Base-by-base conservation (phyloP, 306 rosid genomes). In the Morella rubra region DNA sequence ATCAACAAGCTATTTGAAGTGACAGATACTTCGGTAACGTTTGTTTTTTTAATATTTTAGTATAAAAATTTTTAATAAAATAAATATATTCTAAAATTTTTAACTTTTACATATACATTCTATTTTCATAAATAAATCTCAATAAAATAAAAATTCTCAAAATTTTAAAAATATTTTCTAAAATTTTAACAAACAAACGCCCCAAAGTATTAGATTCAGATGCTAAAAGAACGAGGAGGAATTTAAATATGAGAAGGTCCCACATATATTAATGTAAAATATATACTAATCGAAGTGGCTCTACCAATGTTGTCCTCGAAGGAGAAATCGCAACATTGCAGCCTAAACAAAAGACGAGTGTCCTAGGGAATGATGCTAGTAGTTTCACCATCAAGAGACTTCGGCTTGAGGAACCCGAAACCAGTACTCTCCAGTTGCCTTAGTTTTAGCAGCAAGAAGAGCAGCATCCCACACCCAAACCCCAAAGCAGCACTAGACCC, bases 401-500 rank as follows among this genome's bases (percentile, higher is more conserved):
- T 64, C 3, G 79, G 74, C 0, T 4, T 20, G 22, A 37, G 61
- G 67, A 51, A 53, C 12, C 89, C 84, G 37, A 73, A 70, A 15
- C 50, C 69, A 54, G 71, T 41, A 66, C 77, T 87, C 12, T 90
- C 86, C 65, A 88, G 13, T 60, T 92, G 93, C 74, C 96, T 87
- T 68, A 88, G 71, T 62, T 90, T 92, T 44, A 92, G 53, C 18
- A 92, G 19, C 71, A 87, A 44, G 51, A 76, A 90, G 22, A 92
- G 83, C 10, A 87, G 67, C 85, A 90, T 91, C 40, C 97, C 97
- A 84, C 85, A 84, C 16, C 93, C 86, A 44, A 91, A 91, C 0
- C 97, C 97, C 22, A 91, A 13, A 0, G 95, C 97, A 81, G 97
- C 90, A 78, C 97, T 84, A 0, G 91, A 88, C 4, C 97, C 95